Evolutionary conservation across 2,329 filamentous ascomycete genomes (phyloP).

Genomic region (Penicillium sp.): DNA sequence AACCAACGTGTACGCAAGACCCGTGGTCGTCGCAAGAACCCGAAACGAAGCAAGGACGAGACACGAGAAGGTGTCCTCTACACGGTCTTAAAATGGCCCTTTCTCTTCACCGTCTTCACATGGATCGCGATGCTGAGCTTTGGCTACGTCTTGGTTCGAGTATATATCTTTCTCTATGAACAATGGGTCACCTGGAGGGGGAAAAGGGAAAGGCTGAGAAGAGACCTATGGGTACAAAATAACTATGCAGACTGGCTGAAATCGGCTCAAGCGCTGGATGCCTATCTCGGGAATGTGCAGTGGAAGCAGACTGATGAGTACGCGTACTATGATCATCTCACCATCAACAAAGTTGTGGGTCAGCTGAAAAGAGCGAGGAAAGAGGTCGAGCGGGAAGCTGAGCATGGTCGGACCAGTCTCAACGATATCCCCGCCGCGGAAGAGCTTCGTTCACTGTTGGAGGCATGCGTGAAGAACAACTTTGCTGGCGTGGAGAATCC

Average conservation of each 20-base stretch:
- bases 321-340: constrained; percentile 85
- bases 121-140: constrained; percentile 78
- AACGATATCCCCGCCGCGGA: constrained; percentile 62
- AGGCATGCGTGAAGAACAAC: constrained; percentile 96
- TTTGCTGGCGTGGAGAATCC: constrained; percentile 95
- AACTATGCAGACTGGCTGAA: constrained; percentile 83
- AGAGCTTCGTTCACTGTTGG: constrained; percentile 75
- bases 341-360: constrained; percentile 74
- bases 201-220: constrained; percentile 70
- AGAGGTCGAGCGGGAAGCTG: constrained; percentile 46
- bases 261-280: constrained; percentile 78
- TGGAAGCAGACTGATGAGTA: constrained; percentile 61
- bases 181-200: constrained; percentile 90
- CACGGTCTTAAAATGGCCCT: constrained; percentile 85
- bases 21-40: constrained; percentile 48
- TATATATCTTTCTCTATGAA: constrained; percentile 93
- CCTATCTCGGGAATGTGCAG: constrained; percentile 71
- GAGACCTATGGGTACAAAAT: constrained; percentile 70
- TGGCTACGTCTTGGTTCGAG: constrained; percentile 77
- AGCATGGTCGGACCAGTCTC: constrained; percentile 23
- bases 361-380: constrained; percentile 63
- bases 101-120: constrained; percentile 76
- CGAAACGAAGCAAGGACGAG: constrained; percentile 75
- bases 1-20: constrained; percentile 67
- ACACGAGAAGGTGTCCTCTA: constrained; percentile 94